A percentile compares a stretch with the other conserved stretches of the same genome.
phyloP scores from a whole-genome alignment of 2,329 filamentous ascomycete genomes.

The Bretziella fagacearum region DNA sequence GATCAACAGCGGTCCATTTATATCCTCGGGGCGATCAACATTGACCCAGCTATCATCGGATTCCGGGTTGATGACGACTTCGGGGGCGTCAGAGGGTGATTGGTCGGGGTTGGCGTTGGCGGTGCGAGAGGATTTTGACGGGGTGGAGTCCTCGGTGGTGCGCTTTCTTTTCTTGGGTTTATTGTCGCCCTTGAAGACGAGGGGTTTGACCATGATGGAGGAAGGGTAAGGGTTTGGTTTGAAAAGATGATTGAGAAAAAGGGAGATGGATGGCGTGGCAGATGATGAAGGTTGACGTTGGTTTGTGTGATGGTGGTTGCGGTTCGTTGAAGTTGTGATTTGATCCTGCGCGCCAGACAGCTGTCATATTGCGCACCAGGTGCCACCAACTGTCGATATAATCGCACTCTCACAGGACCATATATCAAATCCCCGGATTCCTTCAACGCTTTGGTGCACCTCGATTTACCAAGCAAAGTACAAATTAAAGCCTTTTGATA shows the following conservation, averaged over 20 bases:
- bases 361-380: neutral
- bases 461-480: neutral
- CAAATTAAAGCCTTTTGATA: neutral
- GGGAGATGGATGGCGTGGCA: neutral
- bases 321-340: neutral
- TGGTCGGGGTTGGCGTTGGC: conserved; percentile 11
- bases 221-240: neutral
- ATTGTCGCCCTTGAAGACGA: conserved; percentile 95
- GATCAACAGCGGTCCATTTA: conserved; percentile 67
- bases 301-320: neutral
- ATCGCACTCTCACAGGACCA: too few species aligned
- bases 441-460: too few species aligned
- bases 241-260: neutral
- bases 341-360: conserved; percentile 2
- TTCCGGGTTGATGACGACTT: conserved; percentile 22
- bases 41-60: conserved; percentile 85
- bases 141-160: conserved; percentile 13
- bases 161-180: conserved; percentile 86
- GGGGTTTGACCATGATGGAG: conserved; percentile 60
- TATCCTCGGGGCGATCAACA: conserved; percentile 55
- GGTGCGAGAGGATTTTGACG: neutral
- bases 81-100: conserved; percentile 12
- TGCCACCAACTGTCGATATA: neutral
- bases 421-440: too few species aligned
- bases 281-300: neutral